Conservation (phyloP, 2,329 filamentous ascomycete genomes). For the Aspergillus caelatus region DNA sequence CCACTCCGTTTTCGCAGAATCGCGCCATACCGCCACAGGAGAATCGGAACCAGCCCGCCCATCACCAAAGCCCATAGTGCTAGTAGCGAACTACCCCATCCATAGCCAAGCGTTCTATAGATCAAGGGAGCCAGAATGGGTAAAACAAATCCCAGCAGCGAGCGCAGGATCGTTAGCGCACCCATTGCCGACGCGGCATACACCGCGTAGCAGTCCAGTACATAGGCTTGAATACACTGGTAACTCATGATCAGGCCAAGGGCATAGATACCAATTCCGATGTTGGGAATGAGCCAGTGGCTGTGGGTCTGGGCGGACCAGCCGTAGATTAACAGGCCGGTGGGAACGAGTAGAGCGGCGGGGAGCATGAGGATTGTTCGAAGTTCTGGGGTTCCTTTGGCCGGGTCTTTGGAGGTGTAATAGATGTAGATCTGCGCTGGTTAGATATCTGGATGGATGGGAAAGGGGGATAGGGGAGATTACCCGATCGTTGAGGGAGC, state of each 20-base stretch:
- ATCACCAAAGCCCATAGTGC: neutral
- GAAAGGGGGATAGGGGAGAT: too few relatives aligned
- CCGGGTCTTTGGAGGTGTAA: neutral
- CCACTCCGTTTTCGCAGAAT: neutral
- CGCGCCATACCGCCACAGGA: neutral
- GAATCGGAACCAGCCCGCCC: neutral
- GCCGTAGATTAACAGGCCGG: neutral
- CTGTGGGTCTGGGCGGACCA: neutral
- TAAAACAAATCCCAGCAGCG: neutral
- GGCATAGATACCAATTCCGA: neutral
- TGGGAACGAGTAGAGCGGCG: neutral
- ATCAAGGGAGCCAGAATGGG: neutral
- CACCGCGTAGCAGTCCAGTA: neutral
- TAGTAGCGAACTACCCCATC: neutral
- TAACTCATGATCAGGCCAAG: neutral
- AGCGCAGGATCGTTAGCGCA: neutral
- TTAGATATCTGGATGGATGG: neutral
- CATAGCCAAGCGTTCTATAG: neutral
- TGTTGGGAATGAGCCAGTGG: neutral
- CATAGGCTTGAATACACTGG: conserved; percentile 2
- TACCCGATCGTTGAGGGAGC: neutral
- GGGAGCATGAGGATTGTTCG: neutral
- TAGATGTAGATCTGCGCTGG: neutral
- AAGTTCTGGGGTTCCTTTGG: neutral
- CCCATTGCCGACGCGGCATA: conserved; percentile 1